Evolutionary conservation across 192 early-diverging fungal species (phyloP).

Genomic region (Linnemannia schmuckeri): DNA sequence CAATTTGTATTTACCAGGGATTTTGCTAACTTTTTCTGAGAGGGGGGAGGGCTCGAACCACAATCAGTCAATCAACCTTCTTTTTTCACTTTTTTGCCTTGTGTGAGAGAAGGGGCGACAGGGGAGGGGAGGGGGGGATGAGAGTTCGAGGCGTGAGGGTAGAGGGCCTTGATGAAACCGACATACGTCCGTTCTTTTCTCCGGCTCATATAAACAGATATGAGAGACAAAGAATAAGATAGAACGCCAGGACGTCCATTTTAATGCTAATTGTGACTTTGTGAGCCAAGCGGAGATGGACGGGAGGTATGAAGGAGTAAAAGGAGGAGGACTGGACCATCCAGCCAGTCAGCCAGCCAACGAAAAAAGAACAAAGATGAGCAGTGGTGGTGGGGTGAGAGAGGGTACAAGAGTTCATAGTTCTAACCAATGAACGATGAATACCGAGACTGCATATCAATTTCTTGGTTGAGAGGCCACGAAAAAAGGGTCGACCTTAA

Average conservation of each 20-base stretch:
- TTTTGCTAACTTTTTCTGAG: neutral
- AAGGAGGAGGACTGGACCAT: neutral
- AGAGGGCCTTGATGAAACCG: neutral
- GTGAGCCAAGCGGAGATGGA: neutral
- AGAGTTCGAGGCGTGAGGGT: neutral
- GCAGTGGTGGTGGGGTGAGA: neutral
- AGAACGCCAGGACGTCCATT: neutral
- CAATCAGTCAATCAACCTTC: neutral
- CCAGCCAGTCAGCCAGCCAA: neutral
- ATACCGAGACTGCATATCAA: neutral
- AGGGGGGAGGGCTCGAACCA: neutral
- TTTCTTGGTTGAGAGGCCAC: neutral
- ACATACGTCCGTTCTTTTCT: neutral
- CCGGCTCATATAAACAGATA: neutral
- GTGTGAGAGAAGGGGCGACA: neutral
- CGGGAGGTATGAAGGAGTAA: neutral
- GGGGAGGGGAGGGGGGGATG: neutral
- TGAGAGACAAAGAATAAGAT: neutral
- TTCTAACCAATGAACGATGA: neutral
- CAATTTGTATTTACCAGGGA: neutral
- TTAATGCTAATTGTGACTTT: neutral
- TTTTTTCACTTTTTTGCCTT: neutral
- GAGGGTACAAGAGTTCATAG: neutral
- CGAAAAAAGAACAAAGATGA: neutral
- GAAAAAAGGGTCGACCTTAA: neutral